Evolutionary conservation across 768 basidiomycete genomes (phyloP), one percentile per base, ranked within the genome.

Genomic region (Leccinum rimulosum): DNA sequence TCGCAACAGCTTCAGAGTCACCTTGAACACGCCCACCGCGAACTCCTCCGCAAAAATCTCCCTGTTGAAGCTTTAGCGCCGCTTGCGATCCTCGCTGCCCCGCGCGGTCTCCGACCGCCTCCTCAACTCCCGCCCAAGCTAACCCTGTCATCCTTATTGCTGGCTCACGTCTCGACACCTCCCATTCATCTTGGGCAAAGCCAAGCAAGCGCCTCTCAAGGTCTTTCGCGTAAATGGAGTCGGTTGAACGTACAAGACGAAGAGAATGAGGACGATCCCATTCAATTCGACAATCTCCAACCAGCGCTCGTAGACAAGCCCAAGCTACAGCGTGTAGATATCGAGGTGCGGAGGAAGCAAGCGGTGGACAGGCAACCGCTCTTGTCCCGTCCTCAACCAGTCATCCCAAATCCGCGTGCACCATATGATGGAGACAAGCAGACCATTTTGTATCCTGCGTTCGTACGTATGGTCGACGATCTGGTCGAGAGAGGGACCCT

Each of bases 171-270:
- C 52, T 59, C 62, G 14, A 57, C 62, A 10, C 53, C 64, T 8
- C 54, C 59, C 17, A 12, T 61, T 40, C 55, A 10, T 30, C 60
- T 25, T 31, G 54, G 52, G n/a, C 25, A 36, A 15, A 64, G 58
- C 50, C 64, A 64, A 55, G n/a, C 53, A 22, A 66, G 58, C 25
- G 52, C 58, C 3, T 54, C 64, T 4, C 64, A 59, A 53, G 31
- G 55, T 3, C 43, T 68, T 36, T 59, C 68, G 33, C 75, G 74
- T 52, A 73, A 64, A 57, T 73, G 76, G 75, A 71, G 65, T 45
- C 63, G 69, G 45, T 54, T 75, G 59, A 52, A 66, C 11, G 65
- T 61, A 10, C 71, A 64, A 31, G 72, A 67, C 30, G 58, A 54
- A 3, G 69, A 69, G 15, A 55, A 53, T 11, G 56, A 64, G 10